Evolutionary conservation across 1,139 yeast genomes (phyloP), one percentile per base, ranked within the genome.

Genomic region (Zygotorulaspora mrakii): DNA sequence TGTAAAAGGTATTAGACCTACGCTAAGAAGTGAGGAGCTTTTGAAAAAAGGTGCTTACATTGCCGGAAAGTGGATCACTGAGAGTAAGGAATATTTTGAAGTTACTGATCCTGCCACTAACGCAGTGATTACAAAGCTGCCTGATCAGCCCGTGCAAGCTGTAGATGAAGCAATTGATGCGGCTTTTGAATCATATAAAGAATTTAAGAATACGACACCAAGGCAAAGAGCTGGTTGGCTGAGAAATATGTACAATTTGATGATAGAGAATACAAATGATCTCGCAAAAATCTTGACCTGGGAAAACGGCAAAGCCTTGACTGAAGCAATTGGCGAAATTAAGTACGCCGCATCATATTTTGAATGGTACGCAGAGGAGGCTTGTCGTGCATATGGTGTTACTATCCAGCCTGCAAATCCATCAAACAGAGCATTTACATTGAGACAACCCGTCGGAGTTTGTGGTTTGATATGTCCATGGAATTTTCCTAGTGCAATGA

Each of bases 401-500:
- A 72, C 82, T 2, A 80, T 86, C 45, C 82, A 79, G 39, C 82
- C 95, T 2, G 66, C 76, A 17, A 73, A 69, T 53, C 65, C 77
- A 22, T 55, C 66, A 24, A 77, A 73, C 58, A 72, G 88, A 53
- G 82, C 83, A 32, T 65, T 77, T 48, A 76, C 94, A 1, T 54
- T 77, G 39, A 79, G 80, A 57, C 88, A 83, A 60, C 95, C 95
- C 11, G 74, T 89, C 39, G 96, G 96, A 14, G 95, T 86, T 1
- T 86, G 91, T 54, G 96, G 95, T 20, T 77, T 89, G 45, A 71
- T 89, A 53, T 86, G 96, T 3, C 97, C 97, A 13, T 89, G 96
- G 96, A 89, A 89, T 64, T 89, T 89, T 68, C 97, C 97, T 12
- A 71, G 82, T 38, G 94, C 96, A 4, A 89, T 89, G 97, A 85